A percentile compares a stretch with the other conserved stretches of the same genome.
phyloP scores from a whole-genome alignment of 2,329 filamentous ascomycete species.

The Zymoseptoria brevis region DNA sequence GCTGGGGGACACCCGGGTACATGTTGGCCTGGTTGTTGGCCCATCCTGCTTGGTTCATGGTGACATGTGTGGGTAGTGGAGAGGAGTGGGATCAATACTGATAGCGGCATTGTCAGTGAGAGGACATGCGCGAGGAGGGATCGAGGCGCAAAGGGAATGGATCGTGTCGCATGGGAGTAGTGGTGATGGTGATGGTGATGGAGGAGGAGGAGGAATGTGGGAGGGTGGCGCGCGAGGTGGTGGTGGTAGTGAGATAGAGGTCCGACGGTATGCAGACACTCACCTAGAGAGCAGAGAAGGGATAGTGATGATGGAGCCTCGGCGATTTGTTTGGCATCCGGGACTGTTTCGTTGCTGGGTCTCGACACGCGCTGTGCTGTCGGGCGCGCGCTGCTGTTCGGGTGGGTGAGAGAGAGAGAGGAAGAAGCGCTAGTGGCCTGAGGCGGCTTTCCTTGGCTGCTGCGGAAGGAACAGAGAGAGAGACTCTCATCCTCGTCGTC shows the following conservation, averaged over 20 bases:
- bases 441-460: not conserved
- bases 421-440: not conserved
- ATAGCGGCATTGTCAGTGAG: constrained; percentile 5
- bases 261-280: not conserved
- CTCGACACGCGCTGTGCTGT: not conserved
- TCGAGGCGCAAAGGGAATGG: not conserved
- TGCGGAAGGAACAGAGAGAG: not conserved
- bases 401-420: not conserved
- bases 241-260: not conserved
- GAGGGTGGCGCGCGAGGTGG: not conserved
- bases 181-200: not conserved
- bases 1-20: constrained; percentile 13
- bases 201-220: not conserved
- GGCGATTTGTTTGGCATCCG: not conserved
- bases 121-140: not conserved
- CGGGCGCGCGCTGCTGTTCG: not conserved
- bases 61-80: constrained; percentile 5
- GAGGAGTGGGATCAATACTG: not conserved
- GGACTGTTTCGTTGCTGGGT: not conserved
- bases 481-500: not conserved
- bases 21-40: constrained; percentile 15
- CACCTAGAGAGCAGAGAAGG: not conserved
- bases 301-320: not conserved
- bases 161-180: not conserved
- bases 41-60: constrained; percentile 20